Evolutionary conservation across 78 protist species (phyloP), one percentile per base, ranked within the genome.

Genomic region (Dictyostelium firmibasis): DNA sequence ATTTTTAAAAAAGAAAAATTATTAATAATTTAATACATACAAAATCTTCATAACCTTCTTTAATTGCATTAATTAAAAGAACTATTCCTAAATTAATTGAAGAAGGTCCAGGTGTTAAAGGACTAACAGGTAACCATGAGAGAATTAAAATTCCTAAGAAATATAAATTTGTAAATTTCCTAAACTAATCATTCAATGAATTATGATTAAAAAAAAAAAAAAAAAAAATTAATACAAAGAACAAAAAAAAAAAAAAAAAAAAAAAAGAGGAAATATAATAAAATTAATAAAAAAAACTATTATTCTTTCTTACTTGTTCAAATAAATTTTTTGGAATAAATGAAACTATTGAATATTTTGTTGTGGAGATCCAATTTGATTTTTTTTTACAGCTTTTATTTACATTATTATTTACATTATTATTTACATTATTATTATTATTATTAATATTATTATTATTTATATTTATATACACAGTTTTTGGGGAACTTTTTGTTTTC

Each of bases 321-420:
- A 83, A 95, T 27, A 95, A 50, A 72, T 95, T 86, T 36, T 82
- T 86, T 36, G 97, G 97, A 13, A 95, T 2, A 76, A 95, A 95
- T 27, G 94, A 82, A 11, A 95, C 4, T 11, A 75, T 1, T 31
- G 97, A 47, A 64, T 95, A 95, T 69, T 95, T 95, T 1, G 93
- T 86, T 31, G 97, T 95, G 9, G 93, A 87, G n/a, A 87, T 87
- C 84, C 84, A 87, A 64, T 87, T 87, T 2, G 74, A 64, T n/a
- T 64, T 64, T 25, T 64, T 60, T 53, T 53, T 41, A 41, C 44
- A 41, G 44, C 2, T 41, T 53, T 53, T 69, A 9, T 69, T 9
- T 23, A 4, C 5, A 69, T 69, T 69, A 8, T 70, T 31, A 27
- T 31, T 70, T 13, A 4, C 9, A 27, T 70, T 72, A n/a, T 18